These are phyloP conservation scores for Magnusiomyces magnusii DNA, from an alignment of 1,139 yeast genomes.

Conservation along the genomic window DNA sequence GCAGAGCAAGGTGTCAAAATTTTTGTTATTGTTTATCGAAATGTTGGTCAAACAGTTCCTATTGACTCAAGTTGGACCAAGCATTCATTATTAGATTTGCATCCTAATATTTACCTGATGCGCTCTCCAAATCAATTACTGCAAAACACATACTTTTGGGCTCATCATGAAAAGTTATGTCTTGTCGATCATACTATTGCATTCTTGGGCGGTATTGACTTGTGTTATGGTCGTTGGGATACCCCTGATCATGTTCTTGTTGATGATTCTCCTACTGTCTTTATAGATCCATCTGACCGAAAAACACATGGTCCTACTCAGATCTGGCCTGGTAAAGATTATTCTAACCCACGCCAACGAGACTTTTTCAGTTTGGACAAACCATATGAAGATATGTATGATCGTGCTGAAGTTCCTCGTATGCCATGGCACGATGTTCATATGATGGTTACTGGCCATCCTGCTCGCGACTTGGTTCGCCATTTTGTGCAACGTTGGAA, in stretches of 20 bases:
- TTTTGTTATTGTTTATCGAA: conserved; percentile 88
- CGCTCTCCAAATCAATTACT: conserved; percentile 94
- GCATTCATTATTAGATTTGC: conserved; percentile 78
- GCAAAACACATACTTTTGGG: conserved; percentile 96
- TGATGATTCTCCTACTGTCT: conserved; percentile 54
- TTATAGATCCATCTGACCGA: conserved; percentile 20
- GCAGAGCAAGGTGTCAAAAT: conserved; percentile 95
- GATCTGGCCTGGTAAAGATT: conserved; percentile 93
- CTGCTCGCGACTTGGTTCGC: conserved; percentile 85
- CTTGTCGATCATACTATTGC: conserved; percentile 83
- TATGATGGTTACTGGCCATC: conserved; percentile 93
- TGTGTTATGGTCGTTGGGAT: conserved; percentile 93
- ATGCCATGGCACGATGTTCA: conserved; percentile 99
- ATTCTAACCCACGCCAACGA: conserved; percentile 88
- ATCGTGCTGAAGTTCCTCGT: conserved; percentile 70
- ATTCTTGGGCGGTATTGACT: conserved; percentile 90
- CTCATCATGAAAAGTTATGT: conserved; percentile 93
- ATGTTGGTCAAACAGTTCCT: conserved; percentile 88
- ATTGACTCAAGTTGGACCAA: conserved; percentile 94
- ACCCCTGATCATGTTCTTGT: conserved; percentile 89
- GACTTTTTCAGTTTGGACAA: conserved; percentile 76
- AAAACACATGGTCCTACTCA: conserved; percentile 34
- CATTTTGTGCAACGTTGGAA: conserved; percentile 99
- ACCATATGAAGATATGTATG: conserved; percentile 91
- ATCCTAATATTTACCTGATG: conserved; percentile 80